Evolutionary conservation across 2,329 filamentous ascomycete species (phyloP).

Genomic region (Westerdykella sp.): DNA sequence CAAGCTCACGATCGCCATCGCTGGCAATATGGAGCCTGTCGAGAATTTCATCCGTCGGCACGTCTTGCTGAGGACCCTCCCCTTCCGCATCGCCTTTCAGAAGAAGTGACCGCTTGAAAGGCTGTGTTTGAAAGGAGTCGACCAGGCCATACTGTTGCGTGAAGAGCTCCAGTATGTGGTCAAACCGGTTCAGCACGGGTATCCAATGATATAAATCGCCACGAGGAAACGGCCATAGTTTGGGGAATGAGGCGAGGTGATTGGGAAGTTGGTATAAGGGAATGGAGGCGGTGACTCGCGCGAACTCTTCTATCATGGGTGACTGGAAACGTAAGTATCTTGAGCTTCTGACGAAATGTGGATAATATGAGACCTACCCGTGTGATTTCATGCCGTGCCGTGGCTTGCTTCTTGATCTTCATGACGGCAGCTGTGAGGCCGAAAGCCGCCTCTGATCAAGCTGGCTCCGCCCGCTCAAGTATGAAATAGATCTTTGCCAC

Average conservation of each 20-base stretch:
- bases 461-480: not conserved
- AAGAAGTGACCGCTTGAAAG: constrained; percentile 64
- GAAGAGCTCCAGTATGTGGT: constrained; percentile 77
- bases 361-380: constrained; percentile 33
- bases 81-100: constrained; percentile 51
- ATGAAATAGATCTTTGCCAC: too few relatives aligned
- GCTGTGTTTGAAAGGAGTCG: constrained; percentile 70
- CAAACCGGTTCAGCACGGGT: constrained; percentile 84
- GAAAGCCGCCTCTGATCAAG: not conserved
- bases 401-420: constrained; percentile 53
- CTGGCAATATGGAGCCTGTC: constrained; percentile 56
- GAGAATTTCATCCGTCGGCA: constrained; percentile 45
- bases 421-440: constrained; percentile 32
- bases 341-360: not conserved
- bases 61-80: constrained; percentile 14
- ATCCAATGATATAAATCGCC: constrained; percentile 99
- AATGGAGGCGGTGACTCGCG: constrained; percentile 61
- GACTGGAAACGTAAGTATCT: constrained; percentile 53
- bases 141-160: constrained; percentile 73
- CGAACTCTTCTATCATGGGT: constrained; percentile 77
- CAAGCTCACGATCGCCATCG: constrained; percentile 73
- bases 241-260: constrained; percentile 73
- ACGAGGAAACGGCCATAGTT: constrained; percentile 88
- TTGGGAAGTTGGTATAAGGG: constrained; percentile 71
- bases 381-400: constrained; percentile 49